These are phyloP conservation scores for Pichia terricola DNA, from an alignment of 1,139 yeast genomes.

Conservation along the genomic window DNA sequence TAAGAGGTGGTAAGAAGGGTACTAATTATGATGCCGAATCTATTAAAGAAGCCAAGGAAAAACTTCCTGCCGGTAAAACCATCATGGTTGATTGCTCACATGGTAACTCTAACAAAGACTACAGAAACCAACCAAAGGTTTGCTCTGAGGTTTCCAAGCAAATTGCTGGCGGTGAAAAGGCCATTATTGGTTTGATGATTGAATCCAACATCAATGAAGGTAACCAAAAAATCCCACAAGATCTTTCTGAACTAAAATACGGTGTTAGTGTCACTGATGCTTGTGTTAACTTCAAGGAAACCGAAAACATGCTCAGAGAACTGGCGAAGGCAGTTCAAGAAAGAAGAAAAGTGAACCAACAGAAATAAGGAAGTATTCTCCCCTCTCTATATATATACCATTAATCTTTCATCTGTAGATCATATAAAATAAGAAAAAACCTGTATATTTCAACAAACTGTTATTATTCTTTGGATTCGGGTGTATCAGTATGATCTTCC, in stretches of 20 bases:
- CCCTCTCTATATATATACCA: not conserved
- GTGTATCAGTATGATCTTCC: no score
- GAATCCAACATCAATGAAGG: constrained; percentile 93
- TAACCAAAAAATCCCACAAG: constrained; percentile 72
- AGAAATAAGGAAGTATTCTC: not conserved
- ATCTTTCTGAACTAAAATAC: constrained; percentile 69
- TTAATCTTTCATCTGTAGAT: no score
- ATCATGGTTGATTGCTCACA: constrained; percentile 97
- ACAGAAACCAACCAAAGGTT: constrained; percentile 89
- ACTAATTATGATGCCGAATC: constrained; percentile 83
- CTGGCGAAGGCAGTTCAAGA: constrained; percentile 73
- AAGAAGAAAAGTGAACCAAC: constrained; percentile 44
- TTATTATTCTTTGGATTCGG: no score
- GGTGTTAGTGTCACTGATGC: constrained; percentile 97
- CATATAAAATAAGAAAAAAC: not conserved
- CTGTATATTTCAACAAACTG: not conserved
- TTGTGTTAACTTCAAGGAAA: constrained; percentile 88
- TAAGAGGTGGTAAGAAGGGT: constrained; percentile 92
- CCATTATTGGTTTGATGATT: constrained; percentile 89
- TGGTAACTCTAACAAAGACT: constrained; percentile 92
- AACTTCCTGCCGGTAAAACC: constrained; percentile 39
- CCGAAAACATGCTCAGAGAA: constrained; percentile 68
- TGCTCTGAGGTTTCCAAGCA: constrained; percentile 73
- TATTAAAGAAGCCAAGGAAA: constrained; percentile 65
- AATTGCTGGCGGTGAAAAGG: constrained; percentile 67